phyloP scores from a whole-genome alignment of 345 rosid species.

The Combretum micranthum region DNA sequence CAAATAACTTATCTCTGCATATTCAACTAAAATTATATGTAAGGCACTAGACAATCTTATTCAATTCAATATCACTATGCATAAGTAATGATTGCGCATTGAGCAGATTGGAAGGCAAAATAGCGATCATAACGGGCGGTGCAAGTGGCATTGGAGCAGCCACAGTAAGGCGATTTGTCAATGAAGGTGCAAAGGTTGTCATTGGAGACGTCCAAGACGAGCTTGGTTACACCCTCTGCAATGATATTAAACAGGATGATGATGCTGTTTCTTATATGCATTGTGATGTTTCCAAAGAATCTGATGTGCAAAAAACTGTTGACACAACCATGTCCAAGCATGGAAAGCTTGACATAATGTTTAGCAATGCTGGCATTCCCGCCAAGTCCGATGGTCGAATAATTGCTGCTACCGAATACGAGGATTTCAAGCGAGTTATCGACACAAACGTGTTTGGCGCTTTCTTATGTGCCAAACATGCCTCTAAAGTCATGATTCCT shows the following conservation, averaged over 20 bases:
- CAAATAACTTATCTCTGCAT: no score
- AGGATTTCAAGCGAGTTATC: conserved; percentile 10
- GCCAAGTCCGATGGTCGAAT: background rate
- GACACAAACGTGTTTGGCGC: conserved; percentile 16
- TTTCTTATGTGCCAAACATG: conserved; percentile 21
- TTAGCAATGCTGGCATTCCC: conserved; percentile 20
- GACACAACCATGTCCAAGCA: conserved; percentile 16
- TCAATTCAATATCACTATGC: no score
- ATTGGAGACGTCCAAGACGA: conserved; percentile 27
- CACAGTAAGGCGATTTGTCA: conserved; percentile 14
- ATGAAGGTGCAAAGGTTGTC: conserved; percentile 24
- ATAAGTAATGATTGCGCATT: no score
- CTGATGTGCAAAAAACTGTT: conserved; percentile 15
- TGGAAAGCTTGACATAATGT: conserved; percentile 29
- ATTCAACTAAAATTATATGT: no score
- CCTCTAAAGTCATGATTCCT: conserved; percentile 20
- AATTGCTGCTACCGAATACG: background rate
- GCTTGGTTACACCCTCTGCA: conserved; percentile 20
- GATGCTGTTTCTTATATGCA: conserved; percentile 12
- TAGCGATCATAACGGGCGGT: conserved; percentile 25
- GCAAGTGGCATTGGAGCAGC: conserved; percentile 23
- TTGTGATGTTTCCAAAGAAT: conserved; percentile 18
- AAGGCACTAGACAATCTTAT: no score
- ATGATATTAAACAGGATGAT: conserved; percentile 5
- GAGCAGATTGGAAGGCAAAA: conserved; percentile 27